Evolutionary conservation across 805 yeast species (phyloP).

Genomic region (Ogataea nonfermentans): DNA sequence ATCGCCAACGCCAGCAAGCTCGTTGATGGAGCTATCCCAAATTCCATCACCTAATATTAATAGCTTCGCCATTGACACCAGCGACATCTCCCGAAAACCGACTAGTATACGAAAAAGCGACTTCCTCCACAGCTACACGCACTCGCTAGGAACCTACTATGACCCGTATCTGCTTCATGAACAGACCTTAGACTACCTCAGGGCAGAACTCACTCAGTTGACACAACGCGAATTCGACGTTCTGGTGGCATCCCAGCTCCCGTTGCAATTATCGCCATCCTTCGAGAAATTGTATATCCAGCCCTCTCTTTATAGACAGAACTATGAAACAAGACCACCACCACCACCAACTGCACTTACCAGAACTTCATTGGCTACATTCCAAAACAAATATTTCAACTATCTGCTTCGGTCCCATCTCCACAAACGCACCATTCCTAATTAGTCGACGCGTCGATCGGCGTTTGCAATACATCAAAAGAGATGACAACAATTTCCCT

Average conservation of each 20-base stretch:
- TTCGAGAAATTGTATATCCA: not conserved
- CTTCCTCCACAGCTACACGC: constrained; percentile 5
- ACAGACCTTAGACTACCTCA: constrained; percentile 13
- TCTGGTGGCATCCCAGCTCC: constrained; percentile 12
- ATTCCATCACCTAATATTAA: not conserved
- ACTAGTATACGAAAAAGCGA: not conserved
- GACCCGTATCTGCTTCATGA: constrained; percentile 9
- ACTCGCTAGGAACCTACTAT: constrained; percentile 1
- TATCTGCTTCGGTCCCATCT: constrained; percentile 9
- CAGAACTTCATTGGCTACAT: constrained; percentile 14
- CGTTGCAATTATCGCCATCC: constrained; percentile 14
- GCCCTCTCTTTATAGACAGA: not conserved
- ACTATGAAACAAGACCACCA: constrained; percentile 4
- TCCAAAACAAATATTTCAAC: constrained; percentile 14
- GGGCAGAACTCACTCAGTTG: constrained; percentile 7
- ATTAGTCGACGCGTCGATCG: constrained; percentile 12
- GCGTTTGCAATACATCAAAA: not conserved
- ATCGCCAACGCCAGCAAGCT: not conserved
- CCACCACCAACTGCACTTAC: constrained; percentile 6
- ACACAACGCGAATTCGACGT: constrained; percentile 8
- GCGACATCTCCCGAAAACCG: not conserved
- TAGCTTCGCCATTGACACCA: not conserved
- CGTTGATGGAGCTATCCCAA: constrained; percentile 1
- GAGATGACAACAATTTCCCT: not conserved
- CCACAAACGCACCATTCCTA: constrained; percentile 1